These are phyloP conservation scores for Yarrowia sp. DNA, from an alignment of 805 yeast species.

Conservation along the genomic window DNA sequence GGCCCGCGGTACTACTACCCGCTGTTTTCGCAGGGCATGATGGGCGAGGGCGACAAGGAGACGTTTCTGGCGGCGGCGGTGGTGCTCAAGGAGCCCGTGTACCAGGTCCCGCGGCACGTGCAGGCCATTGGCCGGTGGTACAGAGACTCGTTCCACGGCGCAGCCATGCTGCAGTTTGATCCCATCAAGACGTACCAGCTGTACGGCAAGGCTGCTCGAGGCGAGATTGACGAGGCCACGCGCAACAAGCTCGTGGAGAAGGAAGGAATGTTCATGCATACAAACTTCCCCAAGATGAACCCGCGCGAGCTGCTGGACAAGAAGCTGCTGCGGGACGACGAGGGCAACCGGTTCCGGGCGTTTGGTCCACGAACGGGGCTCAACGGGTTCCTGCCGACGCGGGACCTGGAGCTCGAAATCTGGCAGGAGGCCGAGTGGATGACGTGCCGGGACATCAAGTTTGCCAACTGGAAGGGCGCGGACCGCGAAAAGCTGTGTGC, in stretches of 20 bases:
- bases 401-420: constrained; percentile 42
- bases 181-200: constrained; percentile 64
- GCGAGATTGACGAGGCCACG: constrained; percentile 16
- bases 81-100: constrained; percentile 64
- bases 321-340: constrained; percentile 54
- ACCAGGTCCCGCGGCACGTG: constrained; percentile 56
- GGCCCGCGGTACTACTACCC: constrained; percentile 69
- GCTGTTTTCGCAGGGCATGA: constrained; percentile 64
- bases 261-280: constrained; percentile 61
- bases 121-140: constrained; percentile 52
- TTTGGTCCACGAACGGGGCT: constrained; percentile 57
- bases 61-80: constrained; percentile 76
- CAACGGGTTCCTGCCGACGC: constrained; percentile 33
- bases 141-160: constrained; percentile 59
- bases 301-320: constrained; percentile 59
- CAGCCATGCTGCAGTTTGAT: constrained; percentile 79
- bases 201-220: not conserved
- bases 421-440: constrained; percentile 44
- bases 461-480: constrained; percentile 41
- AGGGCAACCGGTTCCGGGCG: constrained; percentile 60
- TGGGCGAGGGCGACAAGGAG: constrained; percentile 86
- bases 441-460: constrained; percentile 42
- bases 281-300: constrained; percentile 71
- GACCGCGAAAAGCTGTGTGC: constrained; percentile 36
- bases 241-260: constrained; percentile 35